Evolutionary conservation across 2,329 filamentous ascomycete genomes (phyloP).

Genomic region (Neurospora sp.): DNA sequence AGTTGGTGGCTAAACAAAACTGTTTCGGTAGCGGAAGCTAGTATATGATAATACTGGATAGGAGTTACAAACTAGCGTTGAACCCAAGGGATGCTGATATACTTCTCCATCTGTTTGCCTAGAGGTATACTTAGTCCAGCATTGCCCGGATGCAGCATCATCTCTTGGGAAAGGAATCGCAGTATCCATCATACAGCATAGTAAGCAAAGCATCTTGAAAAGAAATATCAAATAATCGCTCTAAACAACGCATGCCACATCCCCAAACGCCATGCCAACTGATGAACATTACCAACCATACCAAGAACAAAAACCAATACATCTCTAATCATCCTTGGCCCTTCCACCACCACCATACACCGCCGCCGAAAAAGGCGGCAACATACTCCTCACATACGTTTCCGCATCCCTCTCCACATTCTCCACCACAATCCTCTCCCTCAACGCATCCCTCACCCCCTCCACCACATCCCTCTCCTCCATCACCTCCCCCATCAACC

Average conservation of each 20-base stretch:
- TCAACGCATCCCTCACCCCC: slow-evolving; percentile 58
- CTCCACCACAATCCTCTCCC: slow-evolving; percentile 52
- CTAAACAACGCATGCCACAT: neutral
- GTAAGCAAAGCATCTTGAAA: neutral
- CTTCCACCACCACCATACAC: slow-evolving; percentile 5
- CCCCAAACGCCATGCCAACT: neutral
- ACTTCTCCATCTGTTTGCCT: neutral
- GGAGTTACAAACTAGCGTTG: neutral
- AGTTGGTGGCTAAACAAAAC: neutral
- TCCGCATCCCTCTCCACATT: slow-evolving; percentile 56
- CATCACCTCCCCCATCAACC: slow-evolving; percentile 63
- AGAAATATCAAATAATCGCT: neutral
- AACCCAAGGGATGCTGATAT: too few species aligned
- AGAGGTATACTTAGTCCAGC: neutral
- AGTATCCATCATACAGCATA: neutral
- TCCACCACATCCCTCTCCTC: slow-evolving; percentile 68
- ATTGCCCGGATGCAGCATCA: neutral
- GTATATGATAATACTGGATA: neutral
- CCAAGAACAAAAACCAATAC: neutral
- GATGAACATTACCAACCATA: neutral
- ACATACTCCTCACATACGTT: slow-evolving; percentile 41
- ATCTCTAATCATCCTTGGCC: slow-evolving; percentile 1
- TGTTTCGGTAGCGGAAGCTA: neutral
- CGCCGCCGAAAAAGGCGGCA: slow-evolving; percentile 27
- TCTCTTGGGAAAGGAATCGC: neutral